Conservation (phyloP, 345 rosid genomes). For the Litchi chinensis region DNA sequence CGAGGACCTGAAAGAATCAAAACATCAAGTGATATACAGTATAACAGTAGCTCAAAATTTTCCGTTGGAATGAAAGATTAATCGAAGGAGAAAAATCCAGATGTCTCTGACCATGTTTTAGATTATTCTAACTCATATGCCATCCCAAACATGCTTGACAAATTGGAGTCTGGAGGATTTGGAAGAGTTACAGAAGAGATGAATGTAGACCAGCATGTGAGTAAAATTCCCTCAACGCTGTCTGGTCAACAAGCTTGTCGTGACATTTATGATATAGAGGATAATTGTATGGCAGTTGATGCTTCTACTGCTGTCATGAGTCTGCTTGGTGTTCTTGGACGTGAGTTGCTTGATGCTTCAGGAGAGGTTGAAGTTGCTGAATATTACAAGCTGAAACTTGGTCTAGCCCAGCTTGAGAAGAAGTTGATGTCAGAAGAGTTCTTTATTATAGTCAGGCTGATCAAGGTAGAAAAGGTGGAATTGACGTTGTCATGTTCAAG, state of each 20-base stretch:
- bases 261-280: constrained; percentile 50
- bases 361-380: constrained; percentile 97
- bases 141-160: constrained; percentile 38
- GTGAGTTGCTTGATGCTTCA: constrained; percentile 61
- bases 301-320: constrained; percentile 17
- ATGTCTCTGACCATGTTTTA: constrained; percentile 31
- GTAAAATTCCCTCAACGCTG: constrained; percentile 27
- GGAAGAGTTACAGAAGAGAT: constrained; percentile 69
- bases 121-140: constrained; percentile 65
- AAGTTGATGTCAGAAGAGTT: constrained; percentile 85
- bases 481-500: too few species aligned
- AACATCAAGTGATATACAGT: constrained; percentile 27
- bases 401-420: constrained; percentile 80
- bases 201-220: constrained; percentile 22
- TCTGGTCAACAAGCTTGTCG: constrained; percentile 22
- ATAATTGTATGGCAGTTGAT: constrained; percentile 32
- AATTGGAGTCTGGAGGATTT: constrained; percentile 49
- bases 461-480: too few species aligned
- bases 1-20: constrained; percentile 46
- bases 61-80: background rate
- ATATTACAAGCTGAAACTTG: constrained; percentile 85
- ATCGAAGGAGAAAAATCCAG: constrained; percentile 26
- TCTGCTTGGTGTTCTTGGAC: background rate
- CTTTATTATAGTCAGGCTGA: constrained; percentile 47
- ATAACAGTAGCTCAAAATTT: background rate